A percentile compares a stretch with the other conserved stretches of the same genome.
These are phyloP conservation scores for Globisporangium viniferum DNA, from an alignment of 352 stramenopile genomes.

Conservation along the genomic window DNA sequence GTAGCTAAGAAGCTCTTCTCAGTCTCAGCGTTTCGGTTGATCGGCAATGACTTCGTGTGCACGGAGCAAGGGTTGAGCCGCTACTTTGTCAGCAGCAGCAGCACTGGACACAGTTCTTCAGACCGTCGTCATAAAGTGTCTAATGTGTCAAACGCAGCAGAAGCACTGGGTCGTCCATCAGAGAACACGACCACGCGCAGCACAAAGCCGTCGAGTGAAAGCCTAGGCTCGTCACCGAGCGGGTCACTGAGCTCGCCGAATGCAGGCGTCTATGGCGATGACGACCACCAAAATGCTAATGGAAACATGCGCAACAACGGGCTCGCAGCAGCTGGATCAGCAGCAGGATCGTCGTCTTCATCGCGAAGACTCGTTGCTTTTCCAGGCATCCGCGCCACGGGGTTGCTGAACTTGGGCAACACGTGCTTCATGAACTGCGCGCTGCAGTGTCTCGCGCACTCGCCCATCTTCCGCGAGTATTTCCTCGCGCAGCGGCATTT, in stretches of 20 bases:
- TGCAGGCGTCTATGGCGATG: not conserved
- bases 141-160: slow-evolving; percentile 2
- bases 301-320: slow-evolving; percentile 4
- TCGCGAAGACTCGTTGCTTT: slow-evolving; percentile 28
- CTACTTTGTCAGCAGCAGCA: slow-evolving; percentile 26
- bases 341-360: not conserved
- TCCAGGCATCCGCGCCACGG: slow-evolving; percentile 51
- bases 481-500: slow-evolving; percentile 91
- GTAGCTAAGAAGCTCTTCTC: slow-evolving; percentile 20
- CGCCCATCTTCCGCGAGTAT: slow-evolving; percentile 92
- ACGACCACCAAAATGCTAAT: not conserved
- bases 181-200: slow-evolving; percentile 16
- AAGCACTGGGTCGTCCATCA: not conserved
- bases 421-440: slow-evolving; percentile 89
- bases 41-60: slow-evolving; percentile 66
- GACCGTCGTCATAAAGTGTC: slow-evolving; percentile 24
- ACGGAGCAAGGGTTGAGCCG: slow-evolving; percentile 30
- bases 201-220: slow-evolving; percentile 19
- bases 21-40: slow-evolving; percentile 45
- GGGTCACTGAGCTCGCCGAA: slow-evolving; percentile 7
- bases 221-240: slow-evolving; percentile 10
- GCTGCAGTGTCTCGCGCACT: slow-evolving; percentile 94
- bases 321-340: not conserved
- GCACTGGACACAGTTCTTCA: slow-evolving; percentile 4
- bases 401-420: slow-evolving; percentile 82